Conservation (phyloP, 2,329 filamentous ascomycete genomes). For the Calonectria crousiana region DNA sequence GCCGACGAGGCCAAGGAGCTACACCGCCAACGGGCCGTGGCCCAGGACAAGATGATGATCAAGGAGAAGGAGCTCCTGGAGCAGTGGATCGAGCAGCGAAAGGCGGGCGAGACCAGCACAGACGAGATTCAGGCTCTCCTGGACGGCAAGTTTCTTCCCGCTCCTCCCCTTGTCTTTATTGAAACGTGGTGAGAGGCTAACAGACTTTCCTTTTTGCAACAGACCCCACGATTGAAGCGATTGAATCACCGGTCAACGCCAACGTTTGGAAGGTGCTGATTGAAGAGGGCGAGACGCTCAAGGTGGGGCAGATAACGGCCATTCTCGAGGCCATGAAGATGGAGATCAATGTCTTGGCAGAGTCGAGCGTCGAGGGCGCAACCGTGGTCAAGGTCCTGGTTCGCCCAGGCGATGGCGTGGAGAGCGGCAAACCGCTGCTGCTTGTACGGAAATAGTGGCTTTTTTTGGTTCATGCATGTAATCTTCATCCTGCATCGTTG, state of each 20-base stretch:
- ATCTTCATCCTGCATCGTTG: neutral
- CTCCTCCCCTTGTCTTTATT: too few relatives aligned
- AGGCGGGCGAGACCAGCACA: slow-evolving; percentile 18
- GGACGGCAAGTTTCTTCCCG: slow-evolving; percentile 12
- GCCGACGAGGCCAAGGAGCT: slow-evolving; percentile 36
- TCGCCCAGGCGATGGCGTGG: slow-evolving; percentile 23
- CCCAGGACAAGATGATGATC: slow-evolving; percentile 14
- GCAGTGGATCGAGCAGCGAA: slow-evolving; percentile 46
- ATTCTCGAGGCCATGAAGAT: slow-evolving; percentile 71
- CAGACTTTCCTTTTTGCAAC: neutral
- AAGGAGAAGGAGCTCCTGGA: slow-evolving; percentile 45
- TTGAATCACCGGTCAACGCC: slow-evolving; percentile 47
- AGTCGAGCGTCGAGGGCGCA: slow-evolving; percentile 3
- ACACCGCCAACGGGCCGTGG: slow-evolving; percentile 9
- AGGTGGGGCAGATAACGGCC: slow-evolving; percentile 44
- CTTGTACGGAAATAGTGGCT: slow-evolving; percentile 7
- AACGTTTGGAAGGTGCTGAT: slow-evolving; percentile 68
- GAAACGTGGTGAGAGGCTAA: neutral
- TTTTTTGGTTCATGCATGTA: neutral
- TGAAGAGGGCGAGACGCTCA: slow-evolving; percentile 52
- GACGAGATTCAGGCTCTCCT: slow-evolving; percentile 24
- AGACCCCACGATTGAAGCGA: slow-evolving; percentile 18
- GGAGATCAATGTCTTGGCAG: slow-evolving; percentile 55
- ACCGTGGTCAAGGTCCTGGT: slow-evolving; percentile 21
- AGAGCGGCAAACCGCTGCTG: slow-evolving; percentile 24